Evolutionary conservation across 2,329 filamentous ascomycete genomes (phyloP), one percentile per base, ranked within the genome.

Genomic region (Lasiodiplodia citricola): DNA sequence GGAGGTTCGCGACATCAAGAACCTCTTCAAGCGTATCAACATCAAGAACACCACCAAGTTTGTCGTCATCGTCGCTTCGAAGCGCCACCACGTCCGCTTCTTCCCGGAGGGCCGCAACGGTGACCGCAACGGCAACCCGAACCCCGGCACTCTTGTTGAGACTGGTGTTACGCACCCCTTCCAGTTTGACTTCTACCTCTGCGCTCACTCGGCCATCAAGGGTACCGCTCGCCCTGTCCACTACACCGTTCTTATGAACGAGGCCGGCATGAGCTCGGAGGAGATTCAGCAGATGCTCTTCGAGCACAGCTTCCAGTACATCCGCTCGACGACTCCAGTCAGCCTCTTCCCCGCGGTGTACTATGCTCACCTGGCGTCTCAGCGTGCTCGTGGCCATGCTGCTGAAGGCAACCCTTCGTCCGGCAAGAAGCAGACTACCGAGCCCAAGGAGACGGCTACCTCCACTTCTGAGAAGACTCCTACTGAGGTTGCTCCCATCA

Each of bases 231-330:
- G 96, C 1, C 96, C 96, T 0, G 93, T 96, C 0, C 93, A 97
- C 74, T 99, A 99, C 79, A 91, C 95, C 70, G 91, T 97, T 16
- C 89, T 99, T 25, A 77, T 91, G 57, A 96, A 99, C 76, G 94
- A 98, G 78, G 88, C 90, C 65, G 83, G 86, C 1, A 86, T 92
- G 74, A 79, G 85, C 0, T 85, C 90, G 0, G 89, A 92, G 52
- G 86, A 90, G 2, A 84, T 99, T 0, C 92, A 97, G 75, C 90
- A 90, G 68, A 91, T 98, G 87, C 91, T 98, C 25, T 98, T 98
- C 74, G 91, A 97, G 73, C 94, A 97, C 71, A 97, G 91, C 55
- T 99, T 97, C 80, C 93, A 97, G 68, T 99, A 97, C 76, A 90
- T 91, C 67, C 89, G 96, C 18, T 96, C 94, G 0, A 98, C 94